Conservation (phyloP, 2,329 filamentous ascomycete species). For the Xylariomycetidae sp. region DNA sequence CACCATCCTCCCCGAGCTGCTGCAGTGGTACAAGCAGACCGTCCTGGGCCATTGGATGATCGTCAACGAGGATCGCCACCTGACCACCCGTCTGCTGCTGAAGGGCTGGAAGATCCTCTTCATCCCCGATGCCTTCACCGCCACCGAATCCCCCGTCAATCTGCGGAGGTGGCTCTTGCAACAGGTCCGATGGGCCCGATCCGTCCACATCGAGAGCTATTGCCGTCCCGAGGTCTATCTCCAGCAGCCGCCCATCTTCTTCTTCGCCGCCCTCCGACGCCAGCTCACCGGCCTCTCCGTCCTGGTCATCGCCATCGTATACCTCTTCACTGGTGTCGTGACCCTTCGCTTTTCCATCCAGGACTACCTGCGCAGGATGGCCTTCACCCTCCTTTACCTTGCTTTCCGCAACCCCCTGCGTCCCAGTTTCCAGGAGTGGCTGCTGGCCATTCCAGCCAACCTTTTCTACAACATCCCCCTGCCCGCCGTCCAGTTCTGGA, state of each 20-base stretch:
- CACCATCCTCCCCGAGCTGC: conserved; percentile 24
- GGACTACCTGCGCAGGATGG: conserved; percentile 23
- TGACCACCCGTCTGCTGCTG: conserved; percentile 29
- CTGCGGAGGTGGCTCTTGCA: conserved; percentile 29
- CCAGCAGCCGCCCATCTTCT: conserved; percentile 27
- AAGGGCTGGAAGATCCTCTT: conserved; percentile 29
- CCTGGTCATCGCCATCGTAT: conserved; percentile 22
- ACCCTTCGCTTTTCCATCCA: conserved; percentile 20
- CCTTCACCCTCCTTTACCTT: conserved; percentile 25
- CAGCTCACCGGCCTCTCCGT: conserved; percentile 23
- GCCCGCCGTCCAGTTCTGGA: conserved; percentile 30
- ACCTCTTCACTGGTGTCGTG: conserved; percentile 21
- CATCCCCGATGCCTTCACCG: conserved; percentile 26
- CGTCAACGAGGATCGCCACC: conserved; percentile 32
- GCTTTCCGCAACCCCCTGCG: conserved; percentile 22
- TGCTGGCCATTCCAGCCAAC: conserved; percentile 22
- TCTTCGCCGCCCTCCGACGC: conserved; percentile 27
- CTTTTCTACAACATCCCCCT: conserved; percentile 29
- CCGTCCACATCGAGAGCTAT: conserved; percentile 30
- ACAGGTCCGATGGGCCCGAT: conserved; percentile 31
- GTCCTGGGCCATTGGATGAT: conserved; percentile 29
- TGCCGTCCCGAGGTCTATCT: conserved; percentile 28
- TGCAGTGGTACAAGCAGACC: conserved; percentile 31
- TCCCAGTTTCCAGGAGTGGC: conserved; percentile 9
- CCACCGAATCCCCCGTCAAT: conserved; percentile 30